phyloP scores from a whole-genome alignment of 257 asterid genomes.

The Solanum rostratum region DNA sequence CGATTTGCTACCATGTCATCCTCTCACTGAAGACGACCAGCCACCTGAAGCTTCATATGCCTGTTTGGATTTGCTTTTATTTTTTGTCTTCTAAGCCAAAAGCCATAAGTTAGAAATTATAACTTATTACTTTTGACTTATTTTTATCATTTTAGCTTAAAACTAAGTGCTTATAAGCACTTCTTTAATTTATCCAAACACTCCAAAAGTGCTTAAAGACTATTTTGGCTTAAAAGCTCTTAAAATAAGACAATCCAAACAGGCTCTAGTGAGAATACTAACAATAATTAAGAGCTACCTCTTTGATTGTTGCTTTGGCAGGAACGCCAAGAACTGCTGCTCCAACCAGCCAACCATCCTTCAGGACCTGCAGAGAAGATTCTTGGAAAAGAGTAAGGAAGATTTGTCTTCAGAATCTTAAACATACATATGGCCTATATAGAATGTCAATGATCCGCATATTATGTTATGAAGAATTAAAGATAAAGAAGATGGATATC shows the following conservation, averaged over 20 bases:
- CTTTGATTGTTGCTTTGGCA: constrained; percentile 94
- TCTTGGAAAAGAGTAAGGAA: not conserved
- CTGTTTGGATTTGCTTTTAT: no score
- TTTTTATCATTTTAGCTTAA: no score
- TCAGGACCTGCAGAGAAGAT: constrained; percentile 53
- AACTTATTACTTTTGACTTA: no score
- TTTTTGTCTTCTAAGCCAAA: no score
- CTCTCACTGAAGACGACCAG: not conserved
- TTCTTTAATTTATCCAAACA: no score
- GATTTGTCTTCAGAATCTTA: not conserved
- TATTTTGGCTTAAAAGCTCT: no score
- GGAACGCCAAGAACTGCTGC: constrained; percentile 99
- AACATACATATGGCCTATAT: not conserved
- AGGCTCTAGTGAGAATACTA: not conserved
- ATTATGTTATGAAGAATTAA: not conserved
- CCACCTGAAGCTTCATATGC: not conserved
- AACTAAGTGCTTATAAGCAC: no score
- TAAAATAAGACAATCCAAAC: no score
- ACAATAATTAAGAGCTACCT: constrained; percentile 27
- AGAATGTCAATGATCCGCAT: not conserved
- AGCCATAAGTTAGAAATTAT: no score
- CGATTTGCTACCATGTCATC: not conserved
- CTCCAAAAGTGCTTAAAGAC: no score
- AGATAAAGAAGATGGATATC: not conserved
- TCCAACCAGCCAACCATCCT: constrained; percentile 71